Evolutionary conservation across 1,139 yeast genomes (phyloP).

Genomic region (Candida frijolesensis): DNA sequence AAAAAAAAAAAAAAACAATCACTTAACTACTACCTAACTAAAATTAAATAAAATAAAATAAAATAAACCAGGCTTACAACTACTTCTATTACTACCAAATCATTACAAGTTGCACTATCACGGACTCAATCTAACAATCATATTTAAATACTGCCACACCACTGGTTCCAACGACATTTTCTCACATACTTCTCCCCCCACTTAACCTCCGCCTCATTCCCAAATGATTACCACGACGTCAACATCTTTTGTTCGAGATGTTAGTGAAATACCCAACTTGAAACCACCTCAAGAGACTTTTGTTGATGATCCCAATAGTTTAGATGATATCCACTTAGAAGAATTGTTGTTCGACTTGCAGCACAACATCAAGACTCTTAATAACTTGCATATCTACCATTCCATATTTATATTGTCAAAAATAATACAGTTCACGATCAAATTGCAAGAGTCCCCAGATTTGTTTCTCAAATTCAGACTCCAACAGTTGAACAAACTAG

Average conservation of each 20-base stretch:
- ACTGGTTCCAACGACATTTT: too few relatives aligned
- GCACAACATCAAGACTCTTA: conserved; percentile 33
- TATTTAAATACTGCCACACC: too few relatives aligned
- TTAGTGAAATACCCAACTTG: conserved; percentile 36
- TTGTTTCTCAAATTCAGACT: conserved; percentile 28
- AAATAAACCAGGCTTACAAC: too few relatives aligned
- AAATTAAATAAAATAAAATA: too few relatives aligned
- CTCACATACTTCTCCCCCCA: not conserved
- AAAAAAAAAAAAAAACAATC: not conserved
- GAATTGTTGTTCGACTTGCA: conserved; percentile 39
- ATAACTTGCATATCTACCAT: conserved; percentile 39
- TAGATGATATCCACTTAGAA: conserved; percentile 38
- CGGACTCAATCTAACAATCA: too few relatives aligned
- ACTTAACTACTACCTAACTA: not conserved
- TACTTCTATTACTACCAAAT: too few relatives aligned
- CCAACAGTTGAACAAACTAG: conserved; percentile 28
- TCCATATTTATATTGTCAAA: conserved; percentile 36
- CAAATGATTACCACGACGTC: conserved; percentile 4
- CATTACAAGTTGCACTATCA: too few relatives aligned
- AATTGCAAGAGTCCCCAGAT: conserved; percentile 29
- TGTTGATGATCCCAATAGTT: conserved; percentile 41
- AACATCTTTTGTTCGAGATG: conserved; percentile 16
- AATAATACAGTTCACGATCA: conserved; percentile 37
- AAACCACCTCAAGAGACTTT: conserved; percentile 44
- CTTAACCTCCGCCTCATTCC: not conserved